Conservation (phyloP, 257 asterid species). For the Dorcoceras hygrometricum region DNA sequence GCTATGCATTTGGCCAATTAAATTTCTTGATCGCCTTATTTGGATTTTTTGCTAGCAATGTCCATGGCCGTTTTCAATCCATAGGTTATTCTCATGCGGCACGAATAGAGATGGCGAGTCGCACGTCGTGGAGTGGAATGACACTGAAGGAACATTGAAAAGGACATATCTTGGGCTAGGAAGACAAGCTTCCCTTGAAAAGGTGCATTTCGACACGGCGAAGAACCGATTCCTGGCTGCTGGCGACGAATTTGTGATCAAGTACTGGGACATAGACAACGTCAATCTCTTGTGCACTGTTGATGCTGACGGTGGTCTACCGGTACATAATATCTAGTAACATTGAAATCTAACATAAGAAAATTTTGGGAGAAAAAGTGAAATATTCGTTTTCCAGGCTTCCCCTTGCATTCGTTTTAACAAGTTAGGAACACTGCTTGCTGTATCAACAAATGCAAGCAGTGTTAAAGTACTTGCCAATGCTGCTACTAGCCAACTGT, state of each 20-base stretch:
- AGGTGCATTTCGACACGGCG: conserved; percentile 63
- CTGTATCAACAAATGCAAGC: conserved; percentile 60
- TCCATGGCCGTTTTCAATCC: conserved; percentile 1
- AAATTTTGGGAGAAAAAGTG: conserved; percentile 7
- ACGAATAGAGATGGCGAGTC: conserved; percentile 62
- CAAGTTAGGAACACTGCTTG: conserved; percentile 62
- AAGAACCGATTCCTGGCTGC: conserved; percentile 62
- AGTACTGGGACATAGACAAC: conserved; percentile 75
- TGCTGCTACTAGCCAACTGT: conserved; percentile 40
- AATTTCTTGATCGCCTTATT: conserved; percentile 13
- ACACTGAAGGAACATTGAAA: conserved; percentile 55
- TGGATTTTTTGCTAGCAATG: background rate
- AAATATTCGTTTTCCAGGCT: conserved; percentile 41
- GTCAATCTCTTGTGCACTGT: conserved; percentile 33
- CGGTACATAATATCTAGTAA: conserved; percentile 34
- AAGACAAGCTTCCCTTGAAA: conserved; percentile 41
- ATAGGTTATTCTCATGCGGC: conserved; percentile 70
- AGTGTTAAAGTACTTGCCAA: conserved; percentile 62
- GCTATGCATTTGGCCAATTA: background rate
- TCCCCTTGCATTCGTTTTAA: conserved; percentile 64
- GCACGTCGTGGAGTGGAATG: conserved; percentile 66
- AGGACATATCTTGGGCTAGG: conserved; percentile 57
- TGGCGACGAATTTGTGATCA: conserved; percentile 61
- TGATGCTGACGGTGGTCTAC: conserved; percentile 67
- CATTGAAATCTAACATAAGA: conserved; percentile 11